A percentile compares a stretch with the other conserved stretches of the same genome.
Conservation (phyloP, 257 asterid genomes). For the Solanum arcanum region DNA sequence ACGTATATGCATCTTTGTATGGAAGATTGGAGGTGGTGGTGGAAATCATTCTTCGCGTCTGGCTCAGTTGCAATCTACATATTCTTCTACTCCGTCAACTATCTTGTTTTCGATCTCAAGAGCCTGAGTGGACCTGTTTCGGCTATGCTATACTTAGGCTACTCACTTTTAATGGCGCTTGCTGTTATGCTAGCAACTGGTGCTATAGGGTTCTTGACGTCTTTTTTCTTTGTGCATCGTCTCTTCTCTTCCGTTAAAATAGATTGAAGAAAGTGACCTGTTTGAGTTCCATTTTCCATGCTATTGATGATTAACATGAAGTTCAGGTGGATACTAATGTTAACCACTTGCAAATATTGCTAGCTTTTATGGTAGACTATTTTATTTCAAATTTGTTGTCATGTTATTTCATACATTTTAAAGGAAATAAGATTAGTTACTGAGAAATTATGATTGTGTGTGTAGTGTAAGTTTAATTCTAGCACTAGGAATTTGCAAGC, state of each 20-base stretch:
- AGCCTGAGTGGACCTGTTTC: constrained; percentile 12
- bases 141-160: constrained; percentile 10
- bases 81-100: constrained; percentile 10
- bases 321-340: not conserved
- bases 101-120: constrained; percentile 15
- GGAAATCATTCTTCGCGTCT: constrained; percentile 16
- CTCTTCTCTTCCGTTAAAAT: constrained; percentile 15
- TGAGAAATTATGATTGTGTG: not conserved
- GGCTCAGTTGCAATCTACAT: constrained; percentile 12
- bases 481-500: not conserved
- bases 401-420: not conserved
- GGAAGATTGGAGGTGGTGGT: constrained; percentile 19
- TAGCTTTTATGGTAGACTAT: not conserved
- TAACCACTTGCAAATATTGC: not conserved
- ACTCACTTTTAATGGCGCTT: constrained; percentile 6
- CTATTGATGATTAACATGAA: not conserved
- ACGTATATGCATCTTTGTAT: constrained; percentile 12
- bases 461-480: not conserved
- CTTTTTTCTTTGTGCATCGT: constrained; percentile 9
- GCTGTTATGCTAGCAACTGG: constrained; percentile 16
- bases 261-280: not conserved
- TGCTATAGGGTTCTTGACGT: constrained; percentile 6
- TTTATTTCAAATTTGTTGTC: not conserved
- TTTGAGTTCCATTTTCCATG: not conserved
- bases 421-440: not conserved